Conservation (phyloP, 2,329 filamentous ascomycete species). For the Raffaelea albimanens region DNA sequence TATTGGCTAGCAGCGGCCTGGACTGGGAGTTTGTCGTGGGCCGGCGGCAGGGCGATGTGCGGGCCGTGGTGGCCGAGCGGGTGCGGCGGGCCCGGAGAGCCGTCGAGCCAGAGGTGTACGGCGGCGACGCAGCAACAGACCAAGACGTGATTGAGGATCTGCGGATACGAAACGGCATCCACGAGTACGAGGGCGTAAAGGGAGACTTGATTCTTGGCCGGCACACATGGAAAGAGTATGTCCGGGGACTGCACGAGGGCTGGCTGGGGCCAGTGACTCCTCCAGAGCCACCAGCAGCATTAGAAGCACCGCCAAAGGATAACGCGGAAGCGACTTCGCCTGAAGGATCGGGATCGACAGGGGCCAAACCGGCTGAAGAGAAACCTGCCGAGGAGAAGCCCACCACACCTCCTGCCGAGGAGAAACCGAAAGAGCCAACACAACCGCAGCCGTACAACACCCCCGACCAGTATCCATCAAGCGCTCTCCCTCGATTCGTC, state of each 20-base stretch:
- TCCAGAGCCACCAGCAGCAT: conserved; percentile 30
- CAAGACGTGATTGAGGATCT: conserved; percentile 54
- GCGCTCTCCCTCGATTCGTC: conserved; percentile 52
- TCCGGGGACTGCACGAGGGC: conserved; percentile 86
- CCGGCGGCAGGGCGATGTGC: conserved; percentile 81
- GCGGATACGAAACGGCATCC: conserved; percentile 56
- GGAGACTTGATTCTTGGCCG: conserved; percentile 86
- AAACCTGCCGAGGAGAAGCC: conserved; percentile 40
- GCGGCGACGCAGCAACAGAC: conserved; percentile 40
- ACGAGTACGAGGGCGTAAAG: conserved; percentile 60
- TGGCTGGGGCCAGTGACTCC: conserved; percentile 80
- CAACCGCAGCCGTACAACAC: conserved; percentile 68
- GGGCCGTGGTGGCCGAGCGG: conserved; percentile 76
- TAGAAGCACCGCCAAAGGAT: conserved; percentile 1
- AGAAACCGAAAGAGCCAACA: conserved; percentile 47
- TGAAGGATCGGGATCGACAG: background rate
- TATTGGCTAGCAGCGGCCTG: conserved; percentile 78
- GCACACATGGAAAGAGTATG: conserved; percentile 95
- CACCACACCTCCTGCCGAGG: conserved; percentile 39
- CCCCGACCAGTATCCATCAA: conserved; percentile 59
- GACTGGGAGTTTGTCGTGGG: conserved; percentile 97
- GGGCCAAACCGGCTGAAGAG: conserved; percentile 28
- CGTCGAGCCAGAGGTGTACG: conserved; percentile 35
- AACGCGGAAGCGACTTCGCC: background rate
- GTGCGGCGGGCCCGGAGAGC: conserved; percentile 63